A percentile compares a stretch with the other conserved stretches of the same genome.
Conservation (phyloP, 352 stramenopile species). For the Phytophthora pluvialis region DNA sequence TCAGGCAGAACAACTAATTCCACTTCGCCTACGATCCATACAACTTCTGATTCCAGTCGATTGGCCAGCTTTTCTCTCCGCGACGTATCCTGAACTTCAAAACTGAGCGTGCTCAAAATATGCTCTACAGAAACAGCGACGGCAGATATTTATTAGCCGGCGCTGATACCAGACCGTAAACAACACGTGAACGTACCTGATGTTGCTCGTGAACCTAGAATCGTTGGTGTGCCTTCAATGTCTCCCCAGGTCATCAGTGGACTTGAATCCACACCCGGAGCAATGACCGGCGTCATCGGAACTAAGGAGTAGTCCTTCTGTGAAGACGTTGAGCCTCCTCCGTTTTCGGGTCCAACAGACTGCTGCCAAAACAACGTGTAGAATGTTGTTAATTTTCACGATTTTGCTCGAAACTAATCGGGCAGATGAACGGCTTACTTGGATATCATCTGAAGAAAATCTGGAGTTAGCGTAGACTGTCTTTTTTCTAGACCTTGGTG, state of each 20-base stretch:
- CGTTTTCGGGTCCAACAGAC: background rate
- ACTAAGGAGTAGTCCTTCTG: conserved; percentile 58
- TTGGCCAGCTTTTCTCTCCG: conserved; percentile 67
- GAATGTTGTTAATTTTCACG: background rate
- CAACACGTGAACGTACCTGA: conserved; percentile 39
- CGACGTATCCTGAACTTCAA: conserved; percentile 73
- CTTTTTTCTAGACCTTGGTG: conserved; percentile 42
- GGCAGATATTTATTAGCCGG: background rate
- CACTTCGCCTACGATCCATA: conserved; percentile 14
- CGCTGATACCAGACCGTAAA: background rate
- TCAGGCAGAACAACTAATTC: background rate
- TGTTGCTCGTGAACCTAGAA: conserved; percentile 45
- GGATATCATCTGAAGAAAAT: conserved; percentile 42
- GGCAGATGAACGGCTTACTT: conserved; percentile 25
- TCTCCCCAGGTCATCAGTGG: conserved; percentile 88
- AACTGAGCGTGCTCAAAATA: conserved; percentile 51
- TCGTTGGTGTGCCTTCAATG: conserved; percentile 81
- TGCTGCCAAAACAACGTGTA: conserved; percentile 1
- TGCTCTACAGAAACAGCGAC: conserved; percentile 35
- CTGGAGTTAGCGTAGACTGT: conserved; percentile 83
- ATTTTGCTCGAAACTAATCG: background rate
- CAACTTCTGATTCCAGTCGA: conserved; percentile 63
- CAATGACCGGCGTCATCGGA: conserved; percentile 82
- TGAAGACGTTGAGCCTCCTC: conserved; percentile 4
- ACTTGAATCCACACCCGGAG: conserved; percentile 71